Conservation (phyloP, 768 basidiomycete genomes). For the Russula earlei region DNA sequence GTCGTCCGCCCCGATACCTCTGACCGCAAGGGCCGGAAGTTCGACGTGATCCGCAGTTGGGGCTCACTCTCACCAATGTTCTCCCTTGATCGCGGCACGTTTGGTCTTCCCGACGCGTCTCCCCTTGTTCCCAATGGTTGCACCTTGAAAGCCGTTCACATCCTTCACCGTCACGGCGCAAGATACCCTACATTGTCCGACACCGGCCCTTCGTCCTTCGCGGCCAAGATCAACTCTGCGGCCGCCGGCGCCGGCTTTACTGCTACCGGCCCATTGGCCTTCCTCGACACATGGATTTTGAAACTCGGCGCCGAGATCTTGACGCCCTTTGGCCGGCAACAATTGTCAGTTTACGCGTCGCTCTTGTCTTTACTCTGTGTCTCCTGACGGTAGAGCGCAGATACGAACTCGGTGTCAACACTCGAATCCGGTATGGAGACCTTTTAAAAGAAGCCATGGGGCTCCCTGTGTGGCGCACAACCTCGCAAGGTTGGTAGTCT, state of each 20-base stretch:
- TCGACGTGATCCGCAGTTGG: constrained; percentile 38
- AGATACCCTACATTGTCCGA: constrained; percentile 28
- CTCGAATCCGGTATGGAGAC: constrained; percentile 38
- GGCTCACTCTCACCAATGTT: constrained; percentile 45
- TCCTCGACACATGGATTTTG: constrained; percentile 39
- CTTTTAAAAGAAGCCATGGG: constrained; percentile 34
- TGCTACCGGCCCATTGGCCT: constrained; percentile 31
- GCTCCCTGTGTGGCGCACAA: constrained; percentile 45
- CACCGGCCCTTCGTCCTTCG: constrained; percentile 10
- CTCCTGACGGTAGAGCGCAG: constrained; percentile 6
- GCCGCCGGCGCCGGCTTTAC: constrained; percentile 25
- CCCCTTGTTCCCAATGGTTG: constrained; percentile 40
- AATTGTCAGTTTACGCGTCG: constrained; percentile 25
- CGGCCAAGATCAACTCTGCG: constrained; percentile 21
- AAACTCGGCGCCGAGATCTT: constrained; percentile 38
- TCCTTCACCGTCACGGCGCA: constrained; percentile 35
- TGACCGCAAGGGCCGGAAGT: constrained; percentile 28
- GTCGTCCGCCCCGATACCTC: constrained; percentile 32
- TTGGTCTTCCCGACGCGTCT: constrained; percentile 41
- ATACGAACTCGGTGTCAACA: constrained; percentile 37
- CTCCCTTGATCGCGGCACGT: constrained; percentile 35
- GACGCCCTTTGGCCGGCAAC: constrained; percentile 39
- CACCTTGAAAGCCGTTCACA: constrained; percentile 35
- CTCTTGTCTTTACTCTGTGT: neutral
- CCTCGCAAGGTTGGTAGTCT: constrained; percentile 29